Percentiles rank a stretch among this genome's conserved stretches.
These are phyloP conservation scores for Vicia villosa DNA, from an alignment of 306 rosid species.

Conservation along the genomic window DNA sequence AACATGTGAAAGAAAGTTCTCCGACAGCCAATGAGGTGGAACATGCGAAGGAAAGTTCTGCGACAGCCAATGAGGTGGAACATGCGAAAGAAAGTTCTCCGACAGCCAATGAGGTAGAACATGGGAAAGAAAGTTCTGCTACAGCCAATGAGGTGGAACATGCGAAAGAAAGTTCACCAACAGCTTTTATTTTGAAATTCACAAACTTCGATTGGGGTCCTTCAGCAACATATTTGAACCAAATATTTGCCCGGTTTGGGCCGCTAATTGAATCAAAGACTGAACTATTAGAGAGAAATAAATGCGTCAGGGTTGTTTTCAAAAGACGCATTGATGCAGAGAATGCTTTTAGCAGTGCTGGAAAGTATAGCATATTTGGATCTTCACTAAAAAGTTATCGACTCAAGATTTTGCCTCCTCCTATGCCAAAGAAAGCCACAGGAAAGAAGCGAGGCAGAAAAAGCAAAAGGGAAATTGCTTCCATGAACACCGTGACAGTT, in stretches of 20 bases:
- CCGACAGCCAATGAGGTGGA: no score
- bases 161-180: conserved; percentile 43
- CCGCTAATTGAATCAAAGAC: conserved; percentile 67
- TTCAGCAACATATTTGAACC: conserved; percentile 57
- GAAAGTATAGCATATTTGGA: conserved; percentile 81
- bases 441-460: conserved; percentile 50
- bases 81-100: conserved; percentile 43
- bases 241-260: conserved; percentile 62
- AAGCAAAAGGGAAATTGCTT: conserved; percentile 26
- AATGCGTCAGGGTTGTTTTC: conserved; percentile 75
- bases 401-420: conserved; percentile 62
- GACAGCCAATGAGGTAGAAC: conserved; percentile 38
- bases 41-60: no score
- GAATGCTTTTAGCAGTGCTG: conserved; percentile 82
- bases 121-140: no score
- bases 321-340: conserved; percentile 61
- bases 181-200: conserved; percentile 75
- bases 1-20: no score
- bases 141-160: neutral
- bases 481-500: conserved; percentile 33
- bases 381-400: conserved; percentile 78
- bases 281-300: conserved; percentile 61
- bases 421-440: conserved; percentile 35
- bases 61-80: neutral
- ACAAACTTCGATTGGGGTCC: conserved; percentile 60